Evolutionary conservation across 257 asterid genomes (phyloP), one percentile per base, ranked within the genome.

Genomic region (Solanum verrucosum): DNA sequence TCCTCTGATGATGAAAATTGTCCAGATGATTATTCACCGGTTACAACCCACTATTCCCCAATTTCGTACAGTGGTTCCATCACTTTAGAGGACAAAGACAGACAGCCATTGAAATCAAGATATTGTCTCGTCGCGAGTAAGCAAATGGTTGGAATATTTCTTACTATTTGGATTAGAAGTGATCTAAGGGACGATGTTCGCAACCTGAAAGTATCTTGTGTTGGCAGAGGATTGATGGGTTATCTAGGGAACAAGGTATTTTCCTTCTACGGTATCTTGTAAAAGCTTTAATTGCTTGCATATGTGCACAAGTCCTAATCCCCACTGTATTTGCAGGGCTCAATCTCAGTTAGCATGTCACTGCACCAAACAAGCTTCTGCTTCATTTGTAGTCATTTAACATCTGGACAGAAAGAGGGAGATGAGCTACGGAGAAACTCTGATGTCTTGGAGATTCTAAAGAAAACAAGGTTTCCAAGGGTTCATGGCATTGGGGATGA

Each of bases 281-380:
- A 46, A 81, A 78, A 31, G 27, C 35, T 4, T 29, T 18, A 63
- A 49, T 81, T 29, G 70, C 44, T 10, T 49, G 56, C 31, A 81
- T 42, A 33, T 84, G 63, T 37, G 7, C 29, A 52, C 63, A 87
- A 75, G 27, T 33, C 2, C 63, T 34, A 84, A 87, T 90, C 90
- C 59, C 37, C 46, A 37, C 38, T 56, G 60, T 88, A 87, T 92
- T 91, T 92, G n/a, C 94, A 97, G 99, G 99, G 99, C 46, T 97
- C 99, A 9, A 97, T 97, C 86, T 97, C 99, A 7, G 95, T 97
- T 68, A 97, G 99, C 94, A 94, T 97, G 99, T 97, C 98, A 3
- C 92, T 97, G 94, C 98, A 97, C 91, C 98, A 94, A 92, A 97
- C 99, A 33, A 97, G 98, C 94, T 97, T 97, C 94, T 97, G 99